phyloP scores from a whole-genome alignment of 495 filamentous ascomycete species.

The Tuber borchii region DNA sequence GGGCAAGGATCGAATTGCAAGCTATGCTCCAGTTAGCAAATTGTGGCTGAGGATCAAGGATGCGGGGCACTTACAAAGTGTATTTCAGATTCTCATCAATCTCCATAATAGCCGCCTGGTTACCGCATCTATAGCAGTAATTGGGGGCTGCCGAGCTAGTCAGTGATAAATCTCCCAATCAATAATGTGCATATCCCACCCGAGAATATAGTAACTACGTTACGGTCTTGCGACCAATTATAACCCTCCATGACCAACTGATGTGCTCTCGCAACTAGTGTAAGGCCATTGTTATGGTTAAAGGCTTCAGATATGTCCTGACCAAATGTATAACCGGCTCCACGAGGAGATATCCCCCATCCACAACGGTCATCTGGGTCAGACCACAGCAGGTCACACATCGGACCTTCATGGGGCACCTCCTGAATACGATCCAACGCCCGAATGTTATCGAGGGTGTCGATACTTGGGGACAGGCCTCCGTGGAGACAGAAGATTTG shows the following conservation, averaged over 20 bases:
- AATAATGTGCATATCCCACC: slow-evolving; percentile 51
- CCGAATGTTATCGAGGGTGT: slow-evolving; percentile 96
- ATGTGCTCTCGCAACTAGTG: slow-evolving; percentile 86
- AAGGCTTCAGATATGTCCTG: slow-evolving; percentile 99
- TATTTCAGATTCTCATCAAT: slow-evolving; percentile 99
- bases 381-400: slow-evolving; percentile 97
- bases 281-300: slow-evolving; percentile 99
- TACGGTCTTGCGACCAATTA: slow-evolving; percentile 95
- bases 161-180: slow-evolving; percentile 20
- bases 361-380: slow-evolving; percentile 97
- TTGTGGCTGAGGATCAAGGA: not conserved
- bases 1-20: slow-evolving; percentile 99
- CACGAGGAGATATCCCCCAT: slow-evolving; percentile 95
- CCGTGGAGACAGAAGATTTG: slow-evolving; percentile 99
- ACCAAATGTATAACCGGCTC: slow-evolving; percentile 97
- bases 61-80: slow-evolving; percentile 77
- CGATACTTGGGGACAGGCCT: slow-evolving; percentile 90
- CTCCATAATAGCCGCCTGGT: slow-evolving; percentile 99
- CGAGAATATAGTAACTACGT: slow-evolving; percentile 98
- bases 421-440: slow-evolving; percentile 95
- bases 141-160: slow-evolving; percentile 63
- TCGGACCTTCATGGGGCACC: slow-evolving; percentile 95
- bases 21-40: slow-evolving; percentile 49
- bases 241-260: slow-evolving; percentile 98
- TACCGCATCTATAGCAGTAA: slow-evolving; percentile 97